A percentile compares a stretch with the other conserved stretches of the same genome.
Evolutionary conservation across 1,284 basidiomycete species (phyloP).

Genomic region (Malassezia japonica): DNA sequence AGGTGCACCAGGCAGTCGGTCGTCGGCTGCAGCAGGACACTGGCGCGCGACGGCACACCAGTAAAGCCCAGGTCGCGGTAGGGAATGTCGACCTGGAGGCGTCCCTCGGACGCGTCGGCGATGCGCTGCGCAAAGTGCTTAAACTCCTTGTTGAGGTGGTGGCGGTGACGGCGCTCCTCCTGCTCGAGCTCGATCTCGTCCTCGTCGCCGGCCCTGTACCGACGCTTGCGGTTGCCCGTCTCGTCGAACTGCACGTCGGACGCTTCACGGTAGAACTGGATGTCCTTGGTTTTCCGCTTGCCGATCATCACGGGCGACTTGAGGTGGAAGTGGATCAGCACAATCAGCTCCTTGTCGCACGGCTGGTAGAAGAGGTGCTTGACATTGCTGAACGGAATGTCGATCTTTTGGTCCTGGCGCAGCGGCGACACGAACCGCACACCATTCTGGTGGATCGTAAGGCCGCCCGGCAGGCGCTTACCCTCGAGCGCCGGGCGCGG

Average conservation of each 20-base stretch:
- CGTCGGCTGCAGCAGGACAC: slow-evolving; percentile 86
- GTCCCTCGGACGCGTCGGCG: slow-evolving; percentile 68
- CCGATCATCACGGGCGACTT: slow-evolving; percentile 96
- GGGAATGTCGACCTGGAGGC: slow-evolving; percentile 86
- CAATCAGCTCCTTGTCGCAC: slow-evolving; percentile 89
- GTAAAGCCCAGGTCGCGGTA: slow-evolving; percentile 95
- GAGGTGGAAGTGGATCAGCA: slow-evolving; percentile 86
- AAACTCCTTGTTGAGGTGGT: slow-evolving; percentile 87
- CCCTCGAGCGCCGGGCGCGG: slow-evolving; percentile 86
- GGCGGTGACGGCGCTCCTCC: slow-evolving; percentile 80
- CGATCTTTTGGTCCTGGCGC: slow-evolving; percentile 43
- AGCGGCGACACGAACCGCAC: slow-evolving; percentile 75
- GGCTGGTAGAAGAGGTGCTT: slow-evolving; percentile 99
- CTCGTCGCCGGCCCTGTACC: slow-evolving; percentile 93
- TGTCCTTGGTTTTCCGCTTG: slow-evolving; percentile 95
- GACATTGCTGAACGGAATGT: slow-evolving; percentile 84
- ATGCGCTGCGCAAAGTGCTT: slow-evolving; percentile 87
- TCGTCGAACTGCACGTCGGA: slow-evolving; percentile 97
- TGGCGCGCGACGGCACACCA: slow-evolving; percentile 91
- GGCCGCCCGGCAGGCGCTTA: slow-evolving; percentile 78
- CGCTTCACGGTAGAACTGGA: slow-evolving; percentile 97
- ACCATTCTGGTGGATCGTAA: slow-evolving; percentile 97
- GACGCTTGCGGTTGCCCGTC: slow-evolving; percentile 95
- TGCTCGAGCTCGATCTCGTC: slow-evolving; percentile 99
- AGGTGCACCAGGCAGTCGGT: slow-evolving; percentile 95